These are phyloP conservation scores for Aquilaria yunnanensis DNA, from an alignment of 345 rosid genomes.

Conservation along the genomic window DNA sequence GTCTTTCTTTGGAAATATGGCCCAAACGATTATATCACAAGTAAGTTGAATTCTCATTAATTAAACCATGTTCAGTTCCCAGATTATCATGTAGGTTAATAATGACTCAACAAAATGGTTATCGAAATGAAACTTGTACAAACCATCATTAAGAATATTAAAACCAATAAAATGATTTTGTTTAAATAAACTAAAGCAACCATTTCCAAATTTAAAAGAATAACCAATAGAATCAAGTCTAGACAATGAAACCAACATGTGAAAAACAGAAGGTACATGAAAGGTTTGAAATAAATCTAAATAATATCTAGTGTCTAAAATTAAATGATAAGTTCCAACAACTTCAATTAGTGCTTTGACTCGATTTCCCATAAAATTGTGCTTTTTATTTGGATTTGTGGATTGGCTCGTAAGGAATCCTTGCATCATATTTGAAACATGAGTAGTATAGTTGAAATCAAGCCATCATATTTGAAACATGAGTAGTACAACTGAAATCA, in stretches of 20 bases:
- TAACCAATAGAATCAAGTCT: slow-evolving; percentile 11
- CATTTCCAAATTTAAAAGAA: slow-evolving; percentile 9
- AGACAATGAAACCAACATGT: slow-evolving; percentile 8
- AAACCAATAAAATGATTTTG: slow-evolving; percentile 3
- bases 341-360: slow-evolving; percentile 6
- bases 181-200: slow-evolving; percentile 11
- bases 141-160: slow-evolving; percentile 8
- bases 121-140: slow-evolving; percentile 13
- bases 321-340: slow-evolving; percentile 6
- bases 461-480: slow-evolving; percentile 8
- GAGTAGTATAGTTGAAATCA: background rate
- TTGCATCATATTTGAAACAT: slow-evolving; percentile 10
- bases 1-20: slow-evolving; percentile 12
- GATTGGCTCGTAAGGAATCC: slow-evolving; percentile 20
- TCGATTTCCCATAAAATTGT: slow-evolving; percentile 8
- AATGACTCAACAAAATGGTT: background rate
- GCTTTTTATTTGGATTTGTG: slow-evolving; percentile 12
- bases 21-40: slow-evolving; percentile 21
- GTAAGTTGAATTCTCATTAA: slow-evolving; percentile 4
- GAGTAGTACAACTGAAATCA: background rate
- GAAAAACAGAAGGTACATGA: slow-evolving; percentile 6
- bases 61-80: background rate
- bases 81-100: slow-evolving; percentile 4
- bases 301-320: slow-evolving; percentile 2
- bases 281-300: slow-evolving; percentile 8